These are phyloP conservation scores for Linnemannia exigua DNA, from an alignment of 192 early-diverging fungal genomes.

Conservation along the genomic window DNA sequence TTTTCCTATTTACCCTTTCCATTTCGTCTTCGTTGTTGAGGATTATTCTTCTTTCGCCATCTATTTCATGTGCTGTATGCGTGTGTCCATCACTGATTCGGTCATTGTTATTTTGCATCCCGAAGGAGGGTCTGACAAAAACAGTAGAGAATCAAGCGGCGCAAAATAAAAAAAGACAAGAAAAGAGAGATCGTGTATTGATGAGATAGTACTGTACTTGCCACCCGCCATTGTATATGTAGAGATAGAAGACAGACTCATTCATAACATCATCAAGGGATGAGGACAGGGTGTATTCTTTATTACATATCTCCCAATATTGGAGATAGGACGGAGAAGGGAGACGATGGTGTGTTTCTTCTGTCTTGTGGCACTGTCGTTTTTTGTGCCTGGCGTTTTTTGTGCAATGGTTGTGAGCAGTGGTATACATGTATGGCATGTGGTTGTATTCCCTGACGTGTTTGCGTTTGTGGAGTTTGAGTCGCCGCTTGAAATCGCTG, in stretches of 20 bases:
- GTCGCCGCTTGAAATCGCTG: neutral
- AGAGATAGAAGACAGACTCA: neutral
- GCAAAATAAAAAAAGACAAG: neutral
- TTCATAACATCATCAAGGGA: neutral
- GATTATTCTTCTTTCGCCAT: neutral
- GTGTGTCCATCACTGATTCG: neutral
- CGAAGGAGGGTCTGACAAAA: constrained; percentile 3
- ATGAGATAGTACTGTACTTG: neutral
- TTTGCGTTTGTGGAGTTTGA: neutral
- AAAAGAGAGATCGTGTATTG: neutral
- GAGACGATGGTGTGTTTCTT: neutral
- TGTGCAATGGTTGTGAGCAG: neutral
- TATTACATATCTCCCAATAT: neutral
- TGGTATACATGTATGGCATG: too few species aligned
- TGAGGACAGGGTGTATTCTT: neutral
- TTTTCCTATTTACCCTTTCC: neutral
- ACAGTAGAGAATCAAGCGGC: constrained; percentile 9
- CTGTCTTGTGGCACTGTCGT: neutral
- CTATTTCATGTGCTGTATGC: neutral
- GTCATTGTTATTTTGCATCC: neutral
- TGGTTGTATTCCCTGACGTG: neutral
- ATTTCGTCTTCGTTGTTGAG: neutral
- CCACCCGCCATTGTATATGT: neutral
- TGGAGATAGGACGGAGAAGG: neutral
- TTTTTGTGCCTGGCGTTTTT: neutral